Base-by-base conservation (phyloP, 805 yeast genomes). In the Kodamaea fukazawae region DNA sequence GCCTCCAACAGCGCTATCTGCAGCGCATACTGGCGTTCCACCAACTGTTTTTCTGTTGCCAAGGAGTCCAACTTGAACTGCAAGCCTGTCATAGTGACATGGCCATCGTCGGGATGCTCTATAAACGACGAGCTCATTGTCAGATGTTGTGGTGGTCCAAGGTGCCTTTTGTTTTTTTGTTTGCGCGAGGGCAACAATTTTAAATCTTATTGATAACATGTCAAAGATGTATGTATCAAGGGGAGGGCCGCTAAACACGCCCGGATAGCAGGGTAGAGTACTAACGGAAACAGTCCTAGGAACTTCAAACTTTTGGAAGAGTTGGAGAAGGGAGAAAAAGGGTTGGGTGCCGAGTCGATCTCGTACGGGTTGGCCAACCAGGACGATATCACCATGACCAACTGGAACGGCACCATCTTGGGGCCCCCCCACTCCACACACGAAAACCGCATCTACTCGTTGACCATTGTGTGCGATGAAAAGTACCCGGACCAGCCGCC, bases 321-420 rank as follows among this genome's bases (percentile, higher is more conserved):
- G 67, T 74, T 93, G 49, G 99, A 95, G 63, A 91, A 91, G 55
- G 99, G 99, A 35, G 99, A 93, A 60, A 93, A 93, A 62, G 99
- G 99, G 14, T 71, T 86, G 34, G 97, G 98, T 14, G 93, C 97
- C 17, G 98, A 93, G 62, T 86, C 96, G 11, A 90, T 96, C 60
- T 91, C 98, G 15, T 88, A 93, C 55, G 99, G 99, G 0, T 74
- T 93, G 34, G 81, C 87, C 16, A 91, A 87, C 54, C 81, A 84
- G 46, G 96, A 86, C 54, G 99, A 93, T 60, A 86, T 90, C 50
- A 71, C 89, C 37, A 87, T 93, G 95, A 85, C 96, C 8, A 66
- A 83, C 54, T 93, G 99, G 99, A 93, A 90, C 65, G 99, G 97
- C 9, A 93, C 99, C 25, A 91, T 93, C 38, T 70, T 93, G 48